Percentiles rank a stretch among this genome's conserved stretches.
Evolutionary conservation across 2,329 filamentous ascomycete species (phyloP).

Genomic region (Penicillium corylophilum): DNA sequence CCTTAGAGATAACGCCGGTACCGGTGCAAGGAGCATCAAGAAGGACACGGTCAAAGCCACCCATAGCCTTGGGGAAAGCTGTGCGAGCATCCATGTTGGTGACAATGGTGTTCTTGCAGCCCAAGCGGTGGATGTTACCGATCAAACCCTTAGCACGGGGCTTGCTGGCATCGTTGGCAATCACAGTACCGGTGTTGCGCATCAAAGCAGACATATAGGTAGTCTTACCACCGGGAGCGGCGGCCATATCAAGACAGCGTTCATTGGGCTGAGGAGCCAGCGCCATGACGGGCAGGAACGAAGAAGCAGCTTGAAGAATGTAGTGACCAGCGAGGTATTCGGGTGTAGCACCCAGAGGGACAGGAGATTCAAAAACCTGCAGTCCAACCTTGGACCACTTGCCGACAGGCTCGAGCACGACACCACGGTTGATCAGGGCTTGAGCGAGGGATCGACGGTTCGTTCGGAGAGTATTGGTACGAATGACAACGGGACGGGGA

Average conservation of each 20-base stretch:
- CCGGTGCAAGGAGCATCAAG: constrained; percentile 95
- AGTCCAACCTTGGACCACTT: constrained; percentile 99
- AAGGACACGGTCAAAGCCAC: constrained; percentile 90
- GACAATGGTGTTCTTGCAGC: constrained; percentile 89
- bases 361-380: constrained; percentile 88
- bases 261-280: constrained; percentile 91
- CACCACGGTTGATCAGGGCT: constrained; percentile 90
- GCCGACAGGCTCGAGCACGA: constrained; percentile 92
- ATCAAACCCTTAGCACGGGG: constrained; percentile 93
- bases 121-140: constrained; percentile 93
- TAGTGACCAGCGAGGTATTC: constrained; percentile 98
- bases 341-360: constrained; percentile 87
- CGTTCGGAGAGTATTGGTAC: constrained; percentile 89
- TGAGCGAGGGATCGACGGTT: constrained; percentile 80
- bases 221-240: constrained; percentile 93
- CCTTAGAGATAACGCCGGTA: constrained; percentile 96
- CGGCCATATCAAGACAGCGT: constrained; percentile 89
- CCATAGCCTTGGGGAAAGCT: constrained; percentile 91
- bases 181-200: constrained; percentile 94
- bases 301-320: constrained; percentile 94
- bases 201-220: constrained; percentile 95
- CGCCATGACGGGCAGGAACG: constrained; percentile 97
- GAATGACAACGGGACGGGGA: constrained; percentile 86
- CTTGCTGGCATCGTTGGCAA: constrained; percentile 97
- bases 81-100: constrained; percentile 87